phyloP scores from a whole-genome alignment of 805 yeast genomes.

The Lipomyces chichibuensis region DNA sequence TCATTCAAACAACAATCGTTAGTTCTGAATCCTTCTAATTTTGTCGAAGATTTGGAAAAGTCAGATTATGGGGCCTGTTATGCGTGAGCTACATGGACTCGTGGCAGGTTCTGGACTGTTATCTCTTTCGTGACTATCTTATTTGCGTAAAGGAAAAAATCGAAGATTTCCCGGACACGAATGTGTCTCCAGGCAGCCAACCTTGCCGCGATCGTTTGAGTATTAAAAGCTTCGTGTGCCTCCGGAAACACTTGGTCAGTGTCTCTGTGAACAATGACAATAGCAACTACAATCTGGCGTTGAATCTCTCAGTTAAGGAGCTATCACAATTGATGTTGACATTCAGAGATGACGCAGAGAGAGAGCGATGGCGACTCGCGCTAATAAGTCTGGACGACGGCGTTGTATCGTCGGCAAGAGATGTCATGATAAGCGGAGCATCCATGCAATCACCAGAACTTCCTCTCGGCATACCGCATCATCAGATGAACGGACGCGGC shows the following conservation, averaged over 20 bases:
- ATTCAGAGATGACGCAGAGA: constrained; percentile 14
- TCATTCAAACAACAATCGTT: not conserved
- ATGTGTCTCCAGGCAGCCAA: not conserved
- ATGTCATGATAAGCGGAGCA: not conserved
- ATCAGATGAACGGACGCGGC: not conserved
- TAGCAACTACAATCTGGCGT: constrained; percentile 3
- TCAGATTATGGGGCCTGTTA: constrained; percentile 15
- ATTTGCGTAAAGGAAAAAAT: constrained; percentile 17
- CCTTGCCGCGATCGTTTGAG: constrained; percentile 4
- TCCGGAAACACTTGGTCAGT: constrained; percentile 16
- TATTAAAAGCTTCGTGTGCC: constrained; percentile 13
- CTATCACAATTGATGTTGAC: constrained; percentile 7
- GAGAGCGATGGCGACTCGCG: constrained; percentile 14
- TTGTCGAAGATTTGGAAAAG: constrained; percentile 12
- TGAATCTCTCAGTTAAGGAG: constrained; percentile 5
- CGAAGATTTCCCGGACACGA: not conserved
- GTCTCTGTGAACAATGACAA: not conserved
- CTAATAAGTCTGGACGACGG: not conserved
- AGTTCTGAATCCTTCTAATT: not conserved
- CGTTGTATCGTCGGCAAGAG: not conserved
- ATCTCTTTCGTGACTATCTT: constrained; percentile 23
- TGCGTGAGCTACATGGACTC: constrained; percentile 10
- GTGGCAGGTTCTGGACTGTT: constrained; percentile 21
- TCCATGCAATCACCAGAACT: not conserved
- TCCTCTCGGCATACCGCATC: not conserved